phyloP scores from a whole-genome alignment of 345 rosid species.

The Eucalyptus regnans region DNA sequence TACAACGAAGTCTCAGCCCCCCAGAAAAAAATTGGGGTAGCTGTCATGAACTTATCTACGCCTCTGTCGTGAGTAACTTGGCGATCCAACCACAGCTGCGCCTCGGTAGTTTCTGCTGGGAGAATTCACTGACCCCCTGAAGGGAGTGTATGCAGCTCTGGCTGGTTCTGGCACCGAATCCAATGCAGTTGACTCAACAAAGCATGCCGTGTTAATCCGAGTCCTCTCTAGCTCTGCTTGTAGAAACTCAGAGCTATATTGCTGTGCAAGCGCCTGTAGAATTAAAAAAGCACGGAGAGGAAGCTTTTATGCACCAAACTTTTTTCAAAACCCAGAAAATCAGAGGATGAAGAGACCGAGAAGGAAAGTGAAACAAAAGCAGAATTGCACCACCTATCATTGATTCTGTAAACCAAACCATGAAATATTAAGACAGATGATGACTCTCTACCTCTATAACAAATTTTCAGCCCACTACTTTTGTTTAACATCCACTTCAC shows the following conservation, averaged over 20 bases:
- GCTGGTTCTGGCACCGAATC: constrained; percentile 60
- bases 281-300: not conserved
- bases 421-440: not conserved
- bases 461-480: not conserved
- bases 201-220: constrained; percentile 87
- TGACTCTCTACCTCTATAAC: not conserved
- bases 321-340: not conserved
- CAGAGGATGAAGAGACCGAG: not conserved
- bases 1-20: not conserved
- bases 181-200: constrained; percentile 52
- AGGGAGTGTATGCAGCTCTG: constrained; percentile 48
- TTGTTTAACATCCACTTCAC: not conserved
- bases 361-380: not conserved
- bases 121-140: constrained; percentile 57
- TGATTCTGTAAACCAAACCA: not conserved
- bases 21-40: not conserved
- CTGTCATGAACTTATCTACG: constrained; percentile 21
- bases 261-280: constrained; percentile 73
- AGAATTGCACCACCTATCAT: not conserved
- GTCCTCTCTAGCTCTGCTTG: constrained; percentile 87
- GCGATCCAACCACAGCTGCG: constrained; percentile 41
- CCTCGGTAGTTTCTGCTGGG: constrained; percentile 45
- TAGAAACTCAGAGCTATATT: constrained; percentile 65
- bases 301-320: not conserved
- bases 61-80: constrained; percentile 42